Base-by-base conservation (phyloP, 1,139 yeast genomes). In the Taiozyma sp. region DNA sequence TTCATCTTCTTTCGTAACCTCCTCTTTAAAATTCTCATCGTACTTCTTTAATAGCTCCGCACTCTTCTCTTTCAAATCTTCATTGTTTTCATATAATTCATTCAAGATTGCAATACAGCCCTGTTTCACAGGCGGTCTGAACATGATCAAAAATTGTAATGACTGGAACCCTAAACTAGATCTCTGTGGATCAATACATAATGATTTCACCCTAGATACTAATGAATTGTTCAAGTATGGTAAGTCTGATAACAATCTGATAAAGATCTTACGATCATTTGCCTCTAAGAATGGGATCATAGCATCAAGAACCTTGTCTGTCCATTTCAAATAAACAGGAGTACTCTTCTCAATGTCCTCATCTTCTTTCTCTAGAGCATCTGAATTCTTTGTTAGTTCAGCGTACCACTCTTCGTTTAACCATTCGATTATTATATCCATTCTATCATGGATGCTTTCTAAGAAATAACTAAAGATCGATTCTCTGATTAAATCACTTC, bases 351-450 rank as follows among this genome's bases (percentile, higher is more conserved):
- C 62, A 4, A 47, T 52, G 32, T 62, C 60, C 24, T 68, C 68
- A 9, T 56, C 56, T 29, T 54, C 52, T 19, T 58, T 42, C 45
- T 54, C 44, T 42, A 55, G 48, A n/a, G 49, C 43, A 44, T 54
- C 48, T 24, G 58, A 57, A 19, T 56, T 53, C 30, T 68, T 69
- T 1, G 79, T 80, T 55, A 70, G 70, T 57, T 86, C 95, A 45
- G 83, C 77, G 66, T 83, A 91, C 96, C 97, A 95, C 67, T 95
- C 99, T 67, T 93, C 99, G 61, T 88, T 91, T 49, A 95, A 72
- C 99, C 99, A 95, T 55, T 87, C 90, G 40, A 91, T 81, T n/a
- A 88, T 81, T 41, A 85, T 70, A 54, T 88, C 96, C 16, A 91
- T 76, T 42, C 93, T 73, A 13, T 74, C 75, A 53, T 87, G 85